phyloP scores from a whole-genome alignment of 2,329 filamentous ascomycete genomes.

The Arthrobotrys pseudoclavata region DNA sequence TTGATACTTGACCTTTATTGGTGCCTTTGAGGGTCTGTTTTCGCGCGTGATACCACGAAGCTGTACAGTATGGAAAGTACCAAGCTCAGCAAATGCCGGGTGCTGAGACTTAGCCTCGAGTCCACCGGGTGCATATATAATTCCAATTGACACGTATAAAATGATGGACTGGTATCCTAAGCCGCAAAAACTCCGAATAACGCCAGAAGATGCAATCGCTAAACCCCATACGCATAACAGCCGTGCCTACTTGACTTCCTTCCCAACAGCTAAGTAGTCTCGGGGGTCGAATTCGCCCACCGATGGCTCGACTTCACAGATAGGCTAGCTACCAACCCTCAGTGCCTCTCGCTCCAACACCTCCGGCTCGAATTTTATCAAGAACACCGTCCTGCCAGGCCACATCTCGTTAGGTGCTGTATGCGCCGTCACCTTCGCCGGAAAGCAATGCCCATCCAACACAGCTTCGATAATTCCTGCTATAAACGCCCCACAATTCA shows the following conservation, averaged over 20 bases:
- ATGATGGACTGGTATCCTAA: constrained; percentile 26
- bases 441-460: constrained; percentile 91
- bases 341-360: constrained; percentile 92
- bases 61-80: constrained; percentile 17
- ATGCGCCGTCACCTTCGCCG: constrained; percentile 90
- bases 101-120: not conserved
- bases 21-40: not conserved
- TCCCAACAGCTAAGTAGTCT: not conserved
- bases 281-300: not conserved
- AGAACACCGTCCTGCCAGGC: constrained; percentile 94
- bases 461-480: constrained; percentile 96
- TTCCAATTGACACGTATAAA: not conserved
- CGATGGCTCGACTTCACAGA: not conserved
- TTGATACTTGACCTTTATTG: constrained; percentile 29
- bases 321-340: constrained; percentile 71
- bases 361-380: constrained; percentile 91
- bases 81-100: not conserved
- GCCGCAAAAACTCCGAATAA: constrained; percentile 32
- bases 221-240: constrained; percentile 28
- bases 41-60: not conserved
- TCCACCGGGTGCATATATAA: constrained; percentile 4
- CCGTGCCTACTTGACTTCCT: not conserved
- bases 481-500: constrained; percentile 96
- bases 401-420: constrained; percentile 84
- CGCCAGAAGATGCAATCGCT: constrained; percentile 59